A percentile compares a stretch with the other conserved stretches of the same genome.
Conservation (phyloP, 2,329 filamentous ascomycete genomes). For the Nigrospora oryzae region DNA sequence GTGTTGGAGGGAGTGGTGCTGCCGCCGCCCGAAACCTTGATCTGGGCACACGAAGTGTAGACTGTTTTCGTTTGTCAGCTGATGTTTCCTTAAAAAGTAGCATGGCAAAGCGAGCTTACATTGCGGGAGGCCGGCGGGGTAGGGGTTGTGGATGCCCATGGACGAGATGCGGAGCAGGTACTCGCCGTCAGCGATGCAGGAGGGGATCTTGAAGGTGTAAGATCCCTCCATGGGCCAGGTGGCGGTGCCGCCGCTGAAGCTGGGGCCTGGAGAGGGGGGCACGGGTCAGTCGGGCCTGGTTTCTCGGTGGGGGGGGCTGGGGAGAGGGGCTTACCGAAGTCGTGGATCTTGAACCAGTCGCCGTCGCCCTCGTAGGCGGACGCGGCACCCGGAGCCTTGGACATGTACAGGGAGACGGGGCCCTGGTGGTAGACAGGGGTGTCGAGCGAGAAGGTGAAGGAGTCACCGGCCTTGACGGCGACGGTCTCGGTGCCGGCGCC, state of each 20-base stretch:
- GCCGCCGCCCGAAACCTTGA: slow-evolving; percentile 33
- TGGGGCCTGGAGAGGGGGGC: slow-evolving; percentile 16
- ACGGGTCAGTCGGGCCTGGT: neutral
- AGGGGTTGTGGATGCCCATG: slow-evolving; percentile 51
- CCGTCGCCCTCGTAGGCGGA: slow-evolving; percentile 28
- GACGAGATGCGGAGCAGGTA: slow-evolving; percentile 53
- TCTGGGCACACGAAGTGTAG: slow-evolving; percentile 35
- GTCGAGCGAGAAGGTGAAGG: slow-evolving; percentile 29
- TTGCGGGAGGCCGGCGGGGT: slow-evolving; percentile 31
- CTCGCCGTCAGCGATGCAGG: slow-evolving; percentile 44
- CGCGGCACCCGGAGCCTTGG: slow-evolving; percentile 26
- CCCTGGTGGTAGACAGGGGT: slow-evolving; percentile 34
- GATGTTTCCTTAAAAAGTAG: too few species aligned
- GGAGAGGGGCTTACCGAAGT: slow-evolving; percentile 17
- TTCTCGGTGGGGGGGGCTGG: neutral
- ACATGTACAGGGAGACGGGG: slow-evolving; percentile 31
- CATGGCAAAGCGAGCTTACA: too few species aligned
- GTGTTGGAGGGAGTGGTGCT: slow-evolving; percentile 19
- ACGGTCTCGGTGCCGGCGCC: slow-evolving; percentile 24
- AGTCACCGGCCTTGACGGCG: slow-evolving; percentile 25
- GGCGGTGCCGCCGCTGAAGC: slow-evolving; percentile 22
- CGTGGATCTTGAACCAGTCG: slow-evolving; percentile 33
- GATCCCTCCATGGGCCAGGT: slow-evolving; percentile 23
- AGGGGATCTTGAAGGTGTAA: slow-evolving; percentile 36
- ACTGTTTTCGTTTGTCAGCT: too few species aligned